These are phyloP conservation scores for Metarhizium robertsii DNA, from an alignment of 2,329 filamentous ascomycete species.

Conservation along the genomic window DNA sequence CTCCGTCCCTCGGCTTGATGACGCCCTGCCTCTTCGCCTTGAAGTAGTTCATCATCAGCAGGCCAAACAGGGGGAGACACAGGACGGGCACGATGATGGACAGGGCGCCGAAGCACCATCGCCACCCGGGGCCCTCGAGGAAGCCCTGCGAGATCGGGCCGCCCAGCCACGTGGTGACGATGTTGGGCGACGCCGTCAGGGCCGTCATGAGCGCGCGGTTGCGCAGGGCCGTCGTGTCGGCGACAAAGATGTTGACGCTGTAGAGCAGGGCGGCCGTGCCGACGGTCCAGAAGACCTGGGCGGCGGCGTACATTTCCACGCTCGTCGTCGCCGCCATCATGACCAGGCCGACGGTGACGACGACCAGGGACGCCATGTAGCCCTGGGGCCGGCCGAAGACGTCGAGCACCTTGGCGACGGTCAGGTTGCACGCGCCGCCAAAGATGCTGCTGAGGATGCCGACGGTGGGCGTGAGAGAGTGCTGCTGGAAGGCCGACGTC, in stretches of 20 bases:
- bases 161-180: constrained; percentile 55
- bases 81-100: constrained; percentile 54
- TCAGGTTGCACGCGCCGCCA: constrained; percentile 49
- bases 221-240: constrained; percentile 55
- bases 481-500: constrained; percentile 37
- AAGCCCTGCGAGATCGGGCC: constrained; percentile 47
- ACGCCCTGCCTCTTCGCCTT: constrained; percentile 53
- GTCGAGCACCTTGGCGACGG: constrained; percentile 55
- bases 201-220: constrained; percentile 44
- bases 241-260: constrained; percentile 52
- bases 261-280: constrained; percentile 42
- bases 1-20: background rate
- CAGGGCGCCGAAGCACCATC: constrained; percentile 61
- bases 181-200: constrained; percentile 43
- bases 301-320: constrained; percentile 39
- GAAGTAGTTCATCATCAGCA: constrained; percentile 46
- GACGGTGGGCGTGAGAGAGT: constrained; percentile 42
- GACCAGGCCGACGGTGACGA: constrained; percentile 37
- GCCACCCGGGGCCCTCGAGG: constrained; percentile 29
- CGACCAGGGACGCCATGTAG: constrained; percentile 39
- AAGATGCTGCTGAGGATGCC: constrained; percentile 42
- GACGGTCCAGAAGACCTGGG: constrained; percentile 55
- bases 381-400: constrained; percentile 55
- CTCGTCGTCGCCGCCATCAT: constrained; percentile 52
- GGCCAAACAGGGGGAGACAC: constrained; percentile 48